These are phyloP conservation scores for Penicillium sumatraense DNA, from an alignment of 2,329 filamentous ascomycete species.

Conservation along the genomic window DNA sequence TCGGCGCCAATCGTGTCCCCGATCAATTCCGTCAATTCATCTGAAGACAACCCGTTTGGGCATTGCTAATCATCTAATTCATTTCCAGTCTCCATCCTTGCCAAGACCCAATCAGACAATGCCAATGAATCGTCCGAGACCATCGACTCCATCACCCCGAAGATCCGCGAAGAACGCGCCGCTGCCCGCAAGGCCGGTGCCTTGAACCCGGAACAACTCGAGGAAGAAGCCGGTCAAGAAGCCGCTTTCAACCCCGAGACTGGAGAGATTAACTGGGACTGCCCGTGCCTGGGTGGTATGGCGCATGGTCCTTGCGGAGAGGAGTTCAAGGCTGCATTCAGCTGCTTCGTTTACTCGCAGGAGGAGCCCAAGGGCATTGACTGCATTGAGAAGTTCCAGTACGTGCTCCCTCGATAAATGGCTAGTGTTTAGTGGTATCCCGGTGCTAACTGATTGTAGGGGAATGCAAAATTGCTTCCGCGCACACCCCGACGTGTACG, in stretches of 20 bases:
- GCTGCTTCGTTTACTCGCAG: constrained; percentile 94
- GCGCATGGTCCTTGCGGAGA: constrained; percentile 93
- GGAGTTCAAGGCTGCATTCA: constrained; percentile 93
- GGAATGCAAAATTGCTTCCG: constrained; percentile 98
- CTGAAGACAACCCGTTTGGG: too few species aligned
- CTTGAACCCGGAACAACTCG: constrained; percentile 62
- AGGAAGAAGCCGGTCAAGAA: constrained; percentile 82
- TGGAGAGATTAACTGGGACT: constrained; percentile 99
- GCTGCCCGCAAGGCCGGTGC: constrained; percentile 22
- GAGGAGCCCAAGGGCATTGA: constrained; percentile 98
- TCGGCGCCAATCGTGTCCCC: constrained; percentile 1
- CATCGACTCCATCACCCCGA: constrained; percentile 68
- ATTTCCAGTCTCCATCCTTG: constrained; percentile 38
- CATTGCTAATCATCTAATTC: constrained; percentile 18
- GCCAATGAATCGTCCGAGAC: constrained; percentile 60
- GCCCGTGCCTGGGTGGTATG: constrained; percentile 96
- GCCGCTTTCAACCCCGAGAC: constrained; percentile 98
- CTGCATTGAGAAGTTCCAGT: constrained; percentile 98
- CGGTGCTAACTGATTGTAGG: constrained; percentile 56
- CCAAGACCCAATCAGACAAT: constrained; percentile 33
- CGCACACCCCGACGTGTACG: constrained; percentile 89
- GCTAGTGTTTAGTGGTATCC: constrained; percentile 22
- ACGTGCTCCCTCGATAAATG: constrained; percentile 38
- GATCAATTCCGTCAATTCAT: background rate
- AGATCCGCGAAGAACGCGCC: constrained; percentile 44